Base-by-base conservation (phyloP, 23 red algal species). In the Gracilariopsis chorda region DNA sequence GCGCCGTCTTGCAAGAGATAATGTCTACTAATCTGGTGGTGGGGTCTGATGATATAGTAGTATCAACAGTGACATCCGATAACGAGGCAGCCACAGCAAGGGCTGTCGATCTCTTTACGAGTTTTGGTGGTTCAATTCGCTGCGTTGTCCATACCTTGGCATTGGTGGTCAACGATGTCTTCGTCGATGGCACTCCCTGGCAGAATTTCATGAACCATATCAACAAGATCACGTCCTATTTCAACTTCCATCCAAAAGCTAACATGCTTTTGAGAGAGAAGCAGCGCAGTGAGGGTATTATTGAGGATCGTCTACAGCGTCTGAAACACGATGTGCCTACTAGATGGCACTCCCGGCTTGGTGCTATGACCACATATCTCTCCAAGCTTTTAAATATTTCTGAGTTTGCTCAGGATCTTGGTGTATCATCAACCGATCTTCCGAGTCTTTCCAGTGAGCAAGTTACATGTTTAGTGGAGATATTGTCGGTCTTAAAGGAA, bases 271-370 rank as follows among this genome's bases (percentile, higher is more conserved):
- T 78, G 0, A 30, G 25, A 24, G 25, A 29, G 4, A 13, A 35
- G 23, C 42, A 78, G 23, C 32, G 17, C 20, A 35, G 25, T 27
- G 29, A 36, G 10, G 72, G 43, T 25, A 20, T 78, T 7, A 51
- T 43, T 7, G 1, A 4, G 1, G 39, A 78, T 53, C 72, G 43
- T 7, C 24, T 78, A 9, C 39, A 78, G 20, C 32, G 72, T 2
- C 33, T 78, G 45, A 78, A 78, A 17, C 70, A 77, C 39, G 70
- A 77, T 73, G 39, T 73, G 7, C 41, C 67, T 11, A 73, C 67
- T 28, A 16, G 36, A 36, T 73, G 67, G 41, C 70, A 77, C 20
- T 77, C 70, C 24, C 36, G 41, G 2, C 37, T 77, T 4, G 70
- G 16, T 30, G 37, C 70, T 13, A 44, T 10, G 32, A 29, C 21